phyloP scores from a whole-genome alignment of 768 basidiomycete genomes.

The Psilocybe cyanescens region DNA sequence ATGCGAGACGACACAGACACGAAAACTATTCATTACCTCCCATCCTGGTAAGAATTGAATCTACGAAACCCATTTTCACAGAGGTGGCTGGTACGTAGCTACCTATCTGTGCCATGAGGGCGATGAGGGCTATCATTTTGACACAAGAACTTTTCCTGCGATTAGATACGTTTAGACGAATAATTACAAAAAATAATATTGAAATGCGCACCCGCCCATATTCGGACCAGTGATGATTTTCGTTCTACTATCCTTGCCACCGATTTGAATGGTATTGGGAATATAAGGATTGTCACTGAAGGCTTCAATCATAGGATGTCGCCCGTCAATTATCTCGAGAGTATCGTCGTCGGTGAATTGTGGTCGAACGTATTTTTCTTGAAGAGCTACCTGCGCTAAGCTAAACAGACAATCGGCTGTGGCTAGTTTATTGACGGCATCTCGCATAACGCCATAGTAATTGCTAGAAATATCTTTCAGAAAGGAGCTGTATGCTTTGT shows the following conservation, averaged over 20 bases:
- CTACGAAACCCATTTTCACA: constrained; percentile 78
- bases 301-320: constrained; percentile 93
- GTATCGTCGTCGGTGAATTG: constrained; percentile 66
- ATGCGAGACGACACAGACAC: background rate
- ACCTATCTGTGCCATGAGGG: constrained; percentile 90
- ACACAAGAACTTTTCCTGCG: constrained; percentile 83
- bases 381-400: constrained; percentile 78
- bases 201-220: constrained; percentile 65
- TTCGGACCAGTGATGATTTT: constrained; percentile 87
- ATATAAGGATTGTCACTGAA: constrained; percentile 82
- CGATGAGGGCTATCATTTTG: constrained; percentile 77
- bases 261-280: constrained; percentile 77
- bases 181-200: background rate
- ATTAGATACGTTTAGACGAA: background rate
- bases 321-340: constrained; percentile 79
- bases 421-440: constrained; percentile 81
- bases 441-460: constrained; percentile 72
- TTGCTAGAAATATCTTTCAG: constrained; percentile 68
- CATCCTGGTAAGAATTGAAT: constrained; percentile 89
- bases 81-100: constrained; percentile 86
- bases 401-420: constrained; percentile 86
- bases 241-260: constrained; percentile 50
- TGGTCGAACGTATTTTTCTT: constrained; percentile 79
- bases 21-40: constrained; percentile 52
- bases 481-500: constrained; percentile 68